Evolutionary conservation across 2,329 filamentous ascomycete genomes (phyloP), one percentile per base, ranked within the genome.

Genomic region (Colletotrichum sp.): DNA sequence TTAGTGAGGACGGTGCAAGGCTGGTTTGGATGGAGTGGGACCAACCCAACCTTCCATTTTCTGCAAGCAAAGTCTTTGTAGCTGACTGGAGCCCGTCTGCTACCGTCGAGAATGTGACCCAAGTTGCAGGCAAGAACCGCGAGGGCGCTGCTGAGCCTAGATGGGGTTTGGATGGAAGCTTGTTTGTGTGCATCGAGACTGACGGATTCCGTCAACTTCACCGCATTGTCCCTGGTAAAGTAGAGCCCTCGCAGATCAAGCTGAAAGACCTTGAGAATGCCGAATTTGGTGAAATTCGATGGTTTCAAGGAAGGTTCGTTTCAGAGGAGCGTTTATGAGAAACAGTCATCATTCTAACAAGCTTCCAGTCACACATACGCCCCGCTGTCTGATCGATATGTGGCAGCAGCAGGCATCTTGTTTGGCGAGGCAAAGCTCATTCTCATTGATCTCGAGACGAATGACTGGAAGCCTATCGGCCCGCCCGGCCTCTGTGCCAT

Each of bases 1-100:
- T 88, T 77, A 89, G 85, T 74, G 84, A 81, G 1, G 85, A 89
- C 75, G 88, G 88, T 2, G 83, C 80, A 8, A 85, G 84, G 66
- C 77, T 90, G 30, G 84, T 82, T n/a, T 91, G 89, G 89, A 82
- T 89, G 15, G 86, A 91, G 74, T 91, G 89, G 89, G 82, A 88
- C 21, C 88, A 90, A 77, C 89, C 89, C 0, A 84, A 88, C 65
- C 85, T 91, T 82, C 88, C 88, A 0, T 91, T 89, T 83, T 86
- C 86, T 2, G 85, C 85, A 1, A 86, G 85, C 3, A 84, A 86
- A 70, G 79, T 91, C 2, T 85, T 85, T 78, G 78, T 84, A 61
- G 88, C 86, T 0, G 82, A 85, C 9, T 90, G 88, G 84, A 62
- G 81, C 15, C 67, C 67, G 1, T 78, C 82, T 58, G 83, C 82